These are phyloP conservation scores for Sophora flavescens DNA, from an alignment of 306 rosid genomes.

Conservation along the genomic window DNA sequence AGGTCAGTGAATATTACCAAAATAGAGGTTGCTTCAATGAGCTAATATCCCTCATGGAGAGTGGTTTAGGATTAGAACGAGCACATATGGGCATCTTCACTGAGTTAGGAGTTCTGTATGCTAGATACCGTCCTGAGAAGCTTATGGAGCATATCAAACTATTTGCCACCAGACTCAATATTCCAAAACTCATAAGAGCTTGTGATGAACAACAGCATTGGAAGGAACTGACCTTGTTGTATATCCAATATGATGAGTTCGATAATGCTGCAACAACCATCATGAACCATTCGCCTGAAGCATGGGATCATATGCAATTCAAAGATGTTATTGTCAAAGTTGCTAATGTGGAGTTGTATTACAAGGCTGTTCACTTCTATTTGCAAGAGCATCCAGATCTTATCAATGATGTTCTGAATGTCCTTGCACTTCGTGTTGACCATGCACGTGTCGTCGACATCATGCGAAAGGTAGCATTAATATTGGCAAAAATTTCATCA, in stretches of 20 bases:
- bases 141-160: slow-evolving; percentile 99
- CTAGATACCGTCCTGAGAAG: slow-evolving; percentile 98
- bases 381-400: slow-evolving; percentile 99
- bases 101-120: slow-evolving; percentile 96
- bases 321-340: slow-evolving; percentile 94
- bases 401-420: slow-evolving; percentile 94
- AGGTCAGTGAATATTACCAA: slow-evolving; percentile 98
- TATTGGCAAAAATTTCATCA: slow-evolving; percentile 25
- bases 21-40: slow-evolving; percentile 99
- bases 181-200: slow-evolving; percentile 97
- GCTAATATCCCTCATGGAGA: slow-evolving; percentile 97
- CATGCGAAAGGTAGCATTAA: slow-evolving; percentile 82
- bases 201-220: slow-evolving; percentile 99
- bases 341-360: slow-evolving; percentile 94
- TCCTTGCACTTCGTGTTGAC: slow-evolving; percentile 97
- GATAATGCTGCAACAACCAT: slow-evolving; percentile 99
- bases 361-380: slow-evolving; percentile 98
- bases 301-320: slow-evolving; percentile 99
- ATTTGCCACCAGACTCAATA: slow-evolving; percentile 92
- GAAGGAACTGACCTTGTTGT: slow-evolving; percentile 95
- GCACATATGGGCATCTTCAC: slow-evolving; percentile 99
- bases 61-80: slow-evolving; percentile 97
- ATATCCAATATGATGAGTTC: slow-evolving; percentile 96
- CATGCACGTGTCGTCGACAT: slow-evolving; percentile 99
- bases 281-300: slow-evolving; percentile 99